A percentile compares a stretch with the other conserved stretches of the same genome.
phyloP scores from a whole-genome alignment of 352 stramenopile genomes.

The Peronospora destructor region DNA sequence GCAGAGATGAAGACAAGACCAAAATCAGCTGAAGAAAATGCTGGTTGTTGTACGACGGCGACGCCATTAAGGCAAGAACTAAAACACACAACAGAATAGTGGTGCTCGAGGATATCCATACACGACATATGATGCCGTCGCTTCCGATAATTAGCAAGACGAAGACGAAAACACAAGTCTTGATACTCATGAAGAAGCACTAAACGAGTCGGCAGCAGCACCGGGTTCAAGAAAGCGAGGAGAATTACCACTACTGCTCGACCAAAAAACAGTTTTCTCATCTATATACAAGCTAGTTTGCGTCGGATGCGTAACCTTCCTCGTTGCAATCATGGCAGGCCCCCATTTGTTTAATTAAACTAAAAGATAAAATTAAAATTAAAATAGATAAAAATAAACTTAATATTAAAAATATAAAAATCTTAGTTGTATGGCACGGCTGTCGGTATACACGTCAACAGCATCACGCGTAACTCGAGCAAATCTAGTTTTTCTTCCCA shows the following conservation, averaged over 20 bases:
- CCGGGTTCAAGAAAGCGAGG: slow-evolving; percentile 10
- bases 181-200: slow-evolving; percentile 20
- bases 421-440: too few relatives aligned
- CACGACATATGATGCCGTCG: slow-evolving; percentile 31
- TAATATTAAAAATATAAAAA: too few relatives aligned
- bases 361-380: too few relatives aligned
- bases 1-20: slow-evolving; percentile 13
- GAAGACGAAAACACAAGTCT: slow-evolving; percentile 11
- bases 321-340: slow-evolving; percentile 24
- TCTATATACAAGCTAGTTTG: slow-evolving; percentile 60
- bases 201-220: slow-evolving; percentile 20
- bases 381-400: too few relatives aligned
- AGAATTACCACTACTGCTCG: slow-evolving; percentile 14
- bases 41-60: background rate
- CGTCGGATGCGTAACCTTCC: slow-evolving; percentile 34
- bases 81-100: background rate
- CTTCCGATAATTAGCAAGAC: slow-evolving; percentile 15
- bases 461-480: too few relatives aligned
- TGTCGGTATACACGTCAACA: too few relatives aligned
- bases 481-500: too few relatives aligned
- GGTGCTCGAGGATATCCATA: slow-evolving; percentile 6
- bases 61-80: background rate
- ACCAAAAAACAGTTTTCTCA: slow-evolving; percentile 53
- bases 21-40: slow-evolving; percentile 1
- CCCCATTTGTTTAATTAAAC: slow-evolving; percentile 43